phyloP scores from a whole-genome alignment of 345 rosid genomes.

The Excoecaria cochinchinensis region DNA sequence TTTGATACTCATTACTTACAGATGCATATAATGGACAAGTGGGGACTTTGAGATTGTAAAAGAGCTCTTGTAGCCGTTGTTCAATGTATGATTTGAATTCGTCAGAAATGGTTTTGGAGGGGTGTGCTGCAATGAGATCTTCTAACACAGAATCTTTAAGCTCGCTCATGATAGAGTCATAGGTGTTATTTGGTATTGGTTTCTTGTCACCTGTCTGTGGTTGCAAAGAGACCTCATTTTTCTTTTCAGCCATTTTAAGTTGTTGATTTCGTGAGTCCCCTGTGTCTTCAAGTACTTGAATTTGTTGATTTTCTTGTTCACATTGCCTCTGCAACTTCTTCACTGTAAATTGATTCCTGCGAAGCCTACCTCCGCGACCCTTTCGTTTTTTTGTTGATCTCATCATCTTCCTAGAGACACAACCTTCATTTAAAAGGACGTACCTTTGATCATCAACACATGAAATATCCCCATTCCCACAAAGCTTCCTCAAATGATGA shows the following conservation, averaged over 20 bases:
- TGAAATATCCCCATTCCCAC: slow-evolving; percentile 11
- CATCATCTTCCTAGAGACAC: neutral
- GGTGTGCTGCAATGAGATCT: neutral
- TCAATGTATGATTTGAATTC: neutral
- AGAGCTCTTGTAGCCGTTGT: neutral
- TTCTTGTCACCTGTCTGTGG: neutral
- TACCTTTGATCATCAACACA: slow-evolving; percentile 8
- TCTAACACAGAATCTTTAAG: neutral
- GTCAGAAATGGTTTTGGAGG: neutral
- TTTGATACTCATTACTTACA: neutral
- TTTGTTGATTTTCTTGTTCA: neutral
- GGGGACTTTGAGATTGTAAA: neutral
- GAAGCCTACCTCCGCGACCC: neutral
- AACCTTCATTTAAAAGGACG: neutral
- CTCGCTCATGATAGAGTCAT: neutral
- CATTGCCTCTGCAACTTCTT: neutral
- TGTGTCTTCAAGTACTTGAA: neutral
- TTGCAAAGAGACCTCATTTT: neutral
- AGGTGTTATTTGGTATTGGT: neutral
- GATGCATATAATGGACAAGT: neutral
- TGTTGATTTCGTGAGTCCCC: neutral
- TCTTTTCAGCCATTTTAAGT: neutral
- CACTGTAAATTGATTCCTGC: neutral
- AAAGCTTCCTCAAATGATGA: slow-evolving; percentile 42
- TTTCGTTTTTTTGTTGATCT: neutral